Conservation (phyloP, 805 yeast genomes). For the Wickerhamiella spandovensis region DNA sequence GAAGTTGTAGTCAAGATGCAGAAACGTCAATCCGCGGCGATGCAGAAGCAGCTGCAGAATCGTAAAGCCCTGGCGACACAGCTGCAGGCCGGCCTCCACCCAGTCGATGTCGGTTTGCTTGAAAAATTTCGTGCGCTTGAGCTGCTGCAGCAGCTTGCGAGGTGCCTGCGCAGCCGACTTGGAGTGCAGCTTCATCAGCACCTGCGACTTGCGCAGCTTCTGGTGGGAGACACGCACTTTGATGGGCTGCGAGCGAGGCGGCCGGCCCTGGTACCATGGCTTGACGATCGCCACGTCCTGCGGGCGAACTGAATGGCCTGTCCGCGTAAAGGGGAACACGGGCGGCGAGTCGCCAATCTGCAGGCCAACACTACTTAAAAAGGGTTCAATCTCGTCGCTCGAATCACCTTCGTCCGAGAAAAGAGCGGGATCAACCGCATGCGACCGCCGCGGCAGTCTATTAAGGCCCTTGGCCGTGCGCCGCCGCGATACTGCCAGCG, state of each 20-base stretch:
- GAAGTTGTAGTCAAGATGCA: slow-evolving; percentile 91
- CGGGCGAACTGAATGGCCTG: slow-evolving; percentile 64
- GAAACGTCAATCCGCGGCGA: slow-evolving; percentile 76
- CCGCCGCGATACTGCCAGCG: neutral
- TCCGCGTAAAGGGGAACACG: slow-evolving; percentile 68
- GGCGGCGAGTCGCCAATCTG: slow-evolving; percentile 52
- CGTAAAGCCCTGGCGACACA: slow-evolving; percentile 85
- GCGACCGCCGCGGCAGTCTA: neutral
- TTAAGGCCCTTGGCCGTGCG: slow-evolving; percentile 8
- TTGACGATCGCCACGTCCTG: slow-evolving; percentile 82
- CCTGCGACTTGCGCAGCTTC: slow-evolving; percentile 64
- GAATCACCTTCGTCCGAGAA: slow-evolving; percentile 20
- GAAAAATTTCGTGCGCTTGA: slow-evolving; percentile 73
- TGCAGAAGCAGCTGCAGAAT: slow-evolving; percentile 86
- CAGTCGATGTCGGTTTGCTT: slow-evolving; percentile 89
- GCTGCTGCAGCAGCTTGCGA: slow-evolving; percentile 45
- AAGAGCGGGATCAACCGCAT: neutral
- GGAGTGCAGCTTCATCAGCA: slow-evolving; percentile 55
- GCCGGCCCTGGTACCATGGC: slow-evolving; percentile 56
- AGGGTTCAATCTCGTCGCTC: slow-evolving; percentile 28
- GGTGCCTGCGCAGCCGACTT: slow-evolving; percentile 31
- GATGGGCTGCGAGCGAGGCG: slow-evolving; percentile 40
- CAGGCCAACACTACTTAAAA: slow-evolving; percentile 32
- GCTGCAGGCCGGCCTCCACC: slow-evolving; percentile 96
- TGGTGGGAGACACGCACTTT: slow-evolving; percentile 84